Evolutionary conservation across 768 basidiomycete species (phyloP), one percentile per base, ranked within the genome.

Genomic region (Kwoniella shandongensis): DNA sequence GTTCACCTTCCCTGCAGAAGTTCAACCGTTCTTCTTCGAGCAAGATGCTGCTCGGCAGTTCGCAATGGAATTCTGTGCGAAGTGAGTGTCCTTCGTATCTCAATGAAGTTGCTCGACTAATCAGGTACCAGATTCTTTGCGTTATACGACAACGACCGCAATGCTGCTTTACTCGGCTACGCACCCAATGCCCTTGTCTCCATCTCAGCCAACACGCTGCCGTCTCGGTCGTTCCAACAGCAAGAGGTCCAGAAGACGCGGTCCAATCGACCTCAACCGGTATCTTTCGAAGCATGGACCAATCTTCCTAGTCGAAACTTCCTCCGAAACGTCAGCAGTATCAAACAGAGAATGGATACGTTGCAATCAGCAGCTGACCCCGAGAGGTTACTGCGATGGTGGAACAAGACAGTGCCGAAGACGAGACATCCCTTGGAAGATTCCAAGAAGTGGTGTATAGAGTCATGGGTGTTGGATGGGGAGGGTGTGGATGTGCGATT

Each of bases 151-250:
- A 81, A 79, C 18, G 84, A 88, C 62, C 85, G 94, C 17, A 77
- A 81, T 0, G 77, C 80, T 0, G 81, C 97, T 5, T 69, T 83
- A 15, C 80, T 86, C 44, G 89, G 82, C 18, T 99, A 98, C 73
- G 84, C 88, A 57, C 84, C 88, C 0, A 78, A 83, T 11, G 88
- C 93, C n/a, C 93, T 91, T 7, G 92, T 97, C 74, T 96, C 92
- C 0, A 88, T 86, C 73, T 88, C 87, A 18, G 84, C 84, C 66
- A 93, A 92, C 73, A 93, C 83, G 5, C 88, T 93, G 59, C 89
- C 89, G 3, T 74, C 81, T 6, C 87, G 92, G 15, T 73, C 72
- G 1, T 20, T 47, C 18, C 54, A 57, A 22, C 47, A 59, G 7
- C 36, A 41, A 17, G 53, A 66, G 44, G 80, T 88, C 44, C 82